phyloP scores from a whole-genome alignment of 2,329 filamentous ascomycete species.

The Sporothrix humicola region DNA sequence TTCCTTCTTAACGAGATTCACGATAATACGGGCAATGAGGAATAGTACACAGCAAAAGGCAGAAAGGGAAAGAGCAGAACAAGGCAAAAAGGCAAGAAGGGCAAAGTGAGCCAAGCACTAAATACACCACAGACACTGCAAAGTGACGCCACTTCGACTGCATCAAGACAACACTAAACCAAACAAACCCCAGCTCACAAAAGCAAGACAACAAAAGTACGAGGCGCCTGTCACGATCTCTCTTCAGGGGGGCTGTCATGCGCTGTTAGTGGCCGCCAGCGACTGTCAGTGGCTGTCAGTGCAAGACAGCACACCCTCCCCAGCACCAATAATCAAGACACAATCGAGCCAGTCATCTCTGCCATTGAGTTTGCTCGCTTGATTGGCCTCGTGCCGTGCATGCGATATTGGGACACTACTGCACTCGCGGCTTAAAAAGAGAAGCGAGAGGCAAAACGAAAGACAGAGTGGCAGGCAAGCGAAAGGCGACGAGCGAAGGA shows the following conservation, averaged over 20 bases:
- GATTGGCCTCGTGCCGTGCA: background rate
- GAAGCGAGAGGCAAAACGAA: background rate
- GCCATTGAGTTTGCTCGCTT: background rate
- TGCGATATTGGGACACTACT: background rate
- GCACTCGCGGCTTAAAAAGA: slow-evolving; percentile 1
- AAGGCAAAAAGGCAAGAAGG: background rate
- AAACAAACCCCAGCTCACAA: background rate
- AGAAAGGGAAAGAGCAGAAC: background rate
- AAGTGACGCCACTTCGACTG: slow-evolving; percentile 32
- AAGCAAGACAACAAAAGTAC: slow-evolving; percentile 1
- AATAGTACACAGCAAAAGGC: too few species aligned
- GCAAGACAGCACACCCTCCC: slow-evolving; percentile 17
- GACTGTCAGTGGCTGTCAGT: background rate
- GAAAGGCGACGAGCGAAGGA: background rate
- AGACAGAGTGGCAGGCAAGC: background rate
- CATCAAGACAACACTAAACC: slow-evolving; percentile 18
- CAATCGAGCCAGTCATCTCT: background rate
- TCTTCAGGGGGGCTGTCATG: background rate
- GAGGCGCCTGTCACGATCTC: background rate
- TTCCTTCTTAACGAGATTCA: background rate
- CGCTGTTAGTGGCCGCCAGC: background rate
- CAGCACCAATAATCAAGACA: background rate
- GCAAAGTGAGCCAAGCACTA: background rate
- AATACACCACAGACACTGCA: background rate
- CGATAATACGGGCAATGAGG: background rate